A percentile compares a stretch with the other conserved stretches of the same genome.
Conservation (phyloP, 306 rosid species). For the Potentilla sterilis region DNA sequence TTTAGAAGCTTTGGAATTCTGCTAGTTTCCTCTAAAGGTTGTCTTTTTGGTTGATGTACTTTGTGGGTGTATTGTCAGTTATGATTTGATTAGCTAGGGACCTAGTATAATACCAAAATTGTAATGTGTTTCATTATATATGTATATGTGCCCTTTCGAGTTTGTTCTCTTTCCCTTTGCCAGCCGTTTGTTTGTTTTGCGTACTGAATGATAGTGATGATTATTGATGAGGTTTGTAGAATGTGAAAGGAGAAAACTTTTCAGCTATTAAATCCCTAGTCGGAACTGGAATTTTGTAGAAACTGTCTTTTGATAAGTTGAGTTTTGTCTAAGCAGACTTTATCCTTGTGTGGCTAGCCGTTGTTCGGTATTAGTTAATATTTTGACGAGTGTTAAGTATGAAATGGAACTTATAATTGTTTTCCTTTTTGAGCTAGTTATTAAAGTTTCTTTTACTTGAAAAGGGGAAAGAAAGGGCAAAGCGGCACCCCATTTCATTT, state of each 20-base stretch:
- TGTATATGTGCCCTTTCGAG: neutral
- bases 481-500: neutral
- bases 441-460: neutral
- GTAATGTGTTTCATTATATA: neutral
- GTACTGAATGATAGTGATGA: neutral
- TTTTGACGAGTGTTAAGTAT: neutral
- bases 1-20: neutral
- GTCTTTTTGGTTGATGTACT: neutral
- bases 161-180: neutral
- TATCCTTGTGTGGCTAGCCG: neutral
- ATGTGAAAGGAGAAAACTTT: neutral
- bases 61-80: neutral
- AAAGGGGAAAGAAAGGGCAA: slow-evolving; percentile 6
- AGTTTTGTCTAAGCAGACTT: neutral
- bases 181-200: neutral
- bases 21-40: neutral
- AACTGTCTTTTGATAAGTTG: neutral
- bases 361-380: neutral
- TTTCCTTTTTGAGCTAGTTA: neutral
- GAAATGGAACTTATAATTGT: neutral
- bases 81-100: neutral
- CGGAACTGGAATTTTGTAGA: neutral
- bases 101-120: neutral
- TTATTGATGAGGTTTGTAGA: neutral
- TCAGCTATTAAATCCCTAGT: neutral